phyloP scores from a whole-genome alignment of 176 grass and related monocot genomes.

The Luzula sylvatica region DNA sequence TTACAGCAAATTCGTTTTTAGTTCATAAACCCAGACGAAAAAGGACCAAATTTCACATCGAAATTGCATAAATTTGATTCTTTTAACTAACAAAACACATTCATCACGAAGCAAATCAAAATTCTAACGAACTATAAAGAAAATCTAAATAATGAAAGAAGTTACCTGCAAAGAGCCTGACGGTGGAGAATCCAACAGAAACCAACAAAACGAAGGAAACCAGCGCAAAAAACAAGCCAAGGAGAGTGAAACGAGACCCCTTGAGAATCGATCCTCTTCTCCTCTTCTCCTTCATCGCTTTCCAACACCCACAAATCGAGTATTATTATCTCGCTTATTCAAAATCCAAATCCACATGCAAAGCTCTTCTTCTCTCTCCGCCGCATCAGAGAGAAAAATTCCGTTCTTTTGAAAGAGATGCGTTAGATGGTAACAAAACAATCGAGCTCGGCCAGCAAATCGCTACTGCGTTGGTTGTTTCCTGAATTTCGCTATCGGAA shows the following conservation, averaged over 20 bases:
- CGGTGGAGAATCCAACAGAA: neutral
- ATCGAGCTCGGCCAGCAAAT: neutral
- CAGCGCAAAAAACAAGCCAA: slow-evolving; percentile 15
- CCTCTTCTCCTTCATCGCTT: slow-evolving; percentile 29
- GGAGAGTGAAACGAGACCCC: neutral
- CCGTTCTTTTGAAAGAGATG: slow-evolving; percentile 8
- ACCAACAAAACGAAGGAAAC: slow-evolving; percentile 4
- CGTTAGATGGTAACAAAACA: slow-evolving; percentile 2
- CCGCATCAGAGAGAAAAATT: neutral
- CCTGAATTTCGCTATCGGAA: neutral
- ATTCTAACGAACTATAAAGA: neutral
- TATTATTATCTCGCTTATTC: neutral
- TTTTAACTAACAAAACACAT: neutral
- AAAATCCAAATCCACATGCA: neutral
- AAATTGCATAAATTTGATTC: neutral
- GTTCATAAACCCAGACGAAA: neutral
- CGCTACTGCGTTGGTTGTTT: neutral
- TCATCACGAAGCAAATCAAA: neutral
- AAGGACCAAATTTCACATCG: neutral
- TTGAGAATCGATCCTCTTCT: neutral
- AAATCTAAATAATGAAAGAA: neutral
- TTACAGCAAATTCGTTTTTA: too few species aligned
- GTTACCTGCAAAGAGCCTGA: slow-evolving; percentile 10
- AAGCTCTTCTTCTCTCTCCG: slow-evolving; percentile 4
- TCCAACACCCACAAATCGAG: neutral